A percentile compares a stretch with the other conserved stretches of the same genome.
Conservation (phyloP, 1,284 basidiomycete genomes). For the Caloboletus inedulis region DNA sequence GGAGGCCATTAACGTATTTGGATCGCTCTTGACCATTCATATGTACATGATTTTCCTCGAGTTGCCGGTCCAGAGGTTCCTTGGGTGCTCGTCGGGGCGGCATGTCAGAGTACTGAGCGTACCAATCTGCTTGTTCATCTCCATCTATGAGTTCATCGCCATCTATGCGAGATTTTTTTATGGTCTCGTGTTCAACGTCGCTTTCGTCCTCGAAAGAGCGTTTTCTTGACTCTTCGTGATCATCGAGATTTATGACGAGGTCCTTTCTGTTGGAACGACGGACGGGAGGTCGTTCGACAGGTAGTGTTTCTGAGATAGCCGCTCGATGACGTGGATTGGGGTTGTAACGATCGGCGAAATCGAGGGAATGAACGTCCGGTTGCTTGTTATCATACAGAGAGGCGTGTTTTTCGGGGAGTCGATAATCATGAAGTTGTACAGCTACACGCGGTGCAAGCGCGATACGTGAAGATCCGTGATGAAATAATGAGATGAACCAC, state of each 20-base stretch:
- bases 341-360: slow-evolving; percentile 36
- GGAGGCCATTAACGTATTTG: slow-evolving; percentile 45
- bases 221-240: slow-evolving; percentile 35
- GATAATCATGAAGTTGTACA: slow-evolving; percentile 21
- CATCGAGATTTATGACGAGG: slow-evolving; percentile 11
- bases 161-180: slow-evolving; percentile 53
- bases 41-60: slow-evolving; percentile 39
- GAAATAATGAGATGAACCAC: slow-evolving; percentile 30
- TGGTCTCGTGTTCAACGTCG: slow-evolving; percentile 40
- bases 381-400: slow-evolving; percentile 17
- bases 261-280: slow-evolving; percentile 29
- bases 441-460: slow-evolving; percentile 23
- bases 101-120: slow-evolving; percentile 27
- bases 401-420: slow-evolving; percentile 14
- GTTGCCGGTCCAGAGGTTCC: slow-evolving; percentile 42
- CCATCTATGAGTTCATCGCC: slow-evolving; percentile 44
- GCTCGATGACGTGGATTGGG: slow-evolving; percentile 30
- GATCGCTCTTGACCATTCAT: slow-evolving; percentile 41
- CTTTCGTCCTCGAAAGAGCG: slow-evolving; percentile 42
- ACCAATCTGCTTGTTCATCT: slow-evolving; percentile 46
- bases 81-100: slow-evolving; percentile 44
- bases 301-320: slow-evolving; percentile 21
- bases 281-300: slow-evolving; percentile 10
- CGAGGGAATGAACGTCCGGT: slow-evolving; percentile 15
- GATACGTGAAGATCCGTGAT: slow-evolving; percentile 19